phyloP scores from a whole-genome alignment of 352 stramenopile genomes.

The Phytophthora lateralis region DNA sequence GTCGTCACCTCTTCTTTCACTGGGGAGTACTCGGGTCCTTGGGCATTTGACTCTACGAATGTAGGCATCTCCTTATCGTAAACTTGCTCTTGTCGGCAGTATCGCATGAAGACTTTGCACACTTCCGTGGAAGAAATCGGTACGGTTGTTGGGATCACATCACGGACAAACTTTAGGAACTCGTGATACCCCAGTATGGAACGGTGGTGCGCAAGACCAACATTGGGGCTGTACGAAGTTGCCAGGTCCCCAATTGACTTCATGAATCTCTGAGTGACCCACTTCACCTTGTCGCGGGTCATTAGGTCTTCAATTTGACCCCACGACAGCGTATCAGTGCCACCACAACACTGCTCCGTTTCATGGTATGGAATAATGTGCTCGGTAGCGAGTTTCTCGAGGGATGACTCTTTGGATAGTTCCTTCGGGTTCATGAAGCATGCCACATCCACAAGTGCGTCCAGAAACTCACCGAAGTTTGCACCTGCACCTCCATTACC shows the following conservation, averaged over 20 bases:
- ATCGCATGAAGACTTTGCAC: conserved; percentile 64
- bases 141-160: conserved; percentile 51
- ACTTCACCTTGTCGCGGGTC: conserved; percentile 24
- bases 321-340: conserved; percentile 38
- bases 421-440: conserved; percentile 44
- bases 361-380: conserved; percentile 51
- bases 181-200: conserved; percentile 58
- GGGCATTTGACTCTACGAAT: conserved; percentile 1
- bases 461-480: conserved; percentile 64
- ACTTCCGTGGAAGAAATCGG: conserved; percentile 49
- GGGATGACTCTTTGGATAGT: conserved; percentile 36
- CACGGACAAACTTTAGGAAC: conserved; percentile 54
- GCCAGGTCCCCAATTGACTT: conserved; percentile 52
- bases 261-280: conserved; percentile 46
- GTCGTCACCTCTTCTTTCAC: conserved; percentile 13
- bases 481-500: conserved; percentile 29
- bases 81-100: conserved; percentile 38
- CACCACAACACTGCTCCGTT: conserved; percentile 25
- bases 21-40: conserved; percentile 20
- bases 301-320: conserved; percentile 46
- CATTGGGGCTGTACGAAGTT: conserved; percentile 51
- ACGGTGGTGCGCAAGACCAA: conserved; percentile 28
- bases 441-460: conserved; percentile 60
- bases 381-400: conserved; percentile 43
- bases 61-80: conserved; percentile 1